phyloP scores from a whole-genome alignment of 257 asterid genomes.

The Buddleja alternifolia region DNA sequence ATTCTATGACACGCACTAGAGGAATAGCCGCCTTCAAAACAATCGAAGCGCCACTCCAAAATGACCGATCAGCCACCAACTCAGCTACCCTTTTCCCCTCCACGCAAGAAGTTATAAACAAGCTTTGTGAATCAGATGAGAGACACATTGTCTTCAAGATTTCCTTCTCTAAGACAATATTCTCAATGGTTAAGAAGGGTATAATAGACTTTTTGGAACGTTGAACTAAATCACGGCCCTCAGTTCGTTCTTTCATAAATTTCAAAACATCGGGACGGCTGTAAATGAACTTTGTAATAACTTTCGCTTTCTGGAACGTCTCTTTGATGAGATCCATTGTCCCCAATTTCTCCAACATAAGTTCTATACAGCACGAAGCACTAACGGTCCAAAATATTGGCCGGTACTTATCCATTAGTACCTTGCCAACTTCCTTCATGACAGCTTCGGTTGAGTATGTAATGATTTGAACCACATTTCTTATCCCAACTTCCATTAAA shows the following conservation, averaged over 20 bases:
- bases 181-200: conserved; percentile 58
- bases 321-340: conserved; percentile 27
- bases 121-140: conserved; percentile 34
- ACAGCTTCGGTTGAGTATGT: conserved; percentile 48
- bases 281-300: conserved; percentile 44
- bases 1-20: conserved; percentile 44
- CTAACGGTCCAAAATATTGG: conserved; percentile 60
- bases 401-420: conserved; percentile 40
- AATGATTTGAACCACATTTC: conserved; percentile 59
- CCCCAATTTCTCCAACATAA: conserved; percentile 59
- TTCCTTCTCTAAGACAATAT: conserved; percentile 43
- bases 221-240: conserved; percentile 30
- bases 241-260: conserved; percentile 31
- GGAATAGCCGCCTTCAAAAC: conserved; percentile 56
- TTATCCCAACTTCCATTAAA: conserved; percentile 47
- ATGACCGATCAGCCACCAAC: conserved; percentile 43
- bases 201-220: conserved; percentile 35
- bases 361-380: conserved; percentile 58
- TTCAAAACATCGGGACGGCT: conserved; percentile 32
- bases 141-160: conserved; percentile 34
- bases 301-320: conserved; percentile 50
- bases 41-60: conserved; percentile 49
- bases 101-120: conserved; percentile 19
- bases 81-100: conserved; percentile 45
- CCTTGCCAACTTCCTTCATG: conserved; percentile 53